Conservation (phyloP, 129 eudicot species). For the Tagetes erecta region DNA sequence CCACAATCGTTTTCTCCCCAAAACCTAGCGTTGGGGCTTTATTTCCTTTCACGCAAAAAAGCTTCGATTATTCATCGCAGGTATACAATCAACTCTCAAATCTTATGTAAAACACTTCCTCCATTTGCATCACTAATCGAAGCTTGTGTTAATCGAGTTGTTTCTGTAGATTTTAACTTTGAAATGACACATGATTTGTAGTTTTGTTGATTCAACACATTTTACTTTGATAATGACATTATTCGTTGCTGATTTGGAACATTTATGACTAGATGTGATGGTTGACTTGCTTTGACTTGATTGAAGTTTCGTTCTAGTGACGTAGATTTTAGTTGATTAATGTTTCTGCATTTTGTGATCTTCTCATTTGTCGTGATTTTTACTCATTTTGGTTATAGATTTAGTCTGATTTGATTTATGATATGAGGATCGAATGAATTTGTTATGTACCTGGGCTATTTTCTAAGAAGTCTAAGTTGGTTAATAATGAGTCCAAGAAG, state of each 20-base stretch:
- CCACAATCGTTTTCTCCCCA: slow-evolving; percentile 9
- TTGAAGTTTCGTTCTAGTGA: slow-evolving; percentile 25
- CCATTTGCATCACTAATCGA: slow-evolving; percentile 15
- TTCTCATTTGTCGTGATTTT: slow-evolving; percentile 1
- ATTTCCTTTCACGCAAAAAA: slow-evolving; percentile 15
- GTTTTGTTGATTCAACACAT: slow-evolving; percentile 23
- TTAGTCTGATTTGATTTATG: slow-evolving; percentile 3
- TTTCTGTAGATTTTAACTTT: slow-evolving; percentile 13
- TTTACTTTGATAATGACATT: slow-evolving; percentile 27
- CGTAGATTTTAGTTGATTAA: slow-evolving; percentile 23
- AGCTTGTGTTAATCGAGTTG: slow-evolving; percentile 6
- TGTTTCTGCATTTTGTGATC: slow-evolving; percentile 22
- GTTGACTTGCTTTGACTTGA: slow-evolving; percentile 31
- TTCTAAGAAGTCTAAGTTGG: too few relatives aligned
- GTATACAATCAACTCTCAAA: slow-evolving; percentile 17
- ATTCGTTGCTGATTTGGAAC: slow-evolving; percentile 14
- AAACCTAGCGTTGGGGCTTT: slow-evolving; percentile 36
- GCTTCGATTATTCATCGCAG: slow-evolving; percentile 32
- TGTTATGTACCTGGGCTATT: too few relatives aligned
- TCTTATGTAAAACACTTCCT: background rate
- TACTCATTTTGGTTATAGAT: slow-evolving; percentile 12
- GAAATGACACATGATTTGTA: slow-evolving; percentile 14
- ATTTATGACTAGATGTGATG: slow-evolving; percentile 7
- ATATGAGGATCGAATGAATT: slow-evolving; percentile 18
- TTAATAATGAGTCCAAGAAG: too few relatives aligned